Evolutionary conservation across 305 asterid species (phyloP), one percentile per base, ranked within the genome.

Genomic region (Solanum chacoense): DNA sequence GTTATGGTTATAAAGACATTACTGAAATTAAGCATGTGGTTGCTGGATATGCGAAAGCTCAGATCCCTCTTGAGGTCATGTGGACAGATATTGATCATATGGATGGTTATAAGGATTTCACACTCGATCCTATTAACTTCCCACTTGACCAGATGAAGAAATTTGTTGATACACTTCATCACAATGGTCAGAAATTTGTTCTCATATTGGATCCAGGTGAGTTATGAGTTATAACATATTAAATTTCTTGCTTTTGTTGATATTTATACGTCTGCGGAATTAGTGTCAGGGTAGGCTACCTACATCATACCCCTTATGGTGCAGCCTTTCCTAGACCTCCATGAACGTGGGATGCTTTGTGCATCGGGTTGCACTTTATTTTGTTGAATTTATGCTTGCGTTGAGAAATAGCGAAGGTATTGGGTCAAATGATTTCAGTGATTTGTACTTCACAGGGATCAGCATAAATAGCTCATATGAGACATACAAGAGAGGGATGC

Each of bases 21-120:
- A 22, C 91, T 91, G 96, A 96, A 76, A 90, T 97, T 87, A 91
- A 94, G 91, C 67, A 83, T 63, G 99, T 97, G 88, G 98, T 96
- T 55, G 94, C 96, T 81, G 90, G 91, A 83, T 97, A 96, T 88
- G 89, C 94, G 34, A 94, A 92, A 85, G 94, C 98, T 77, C 79
- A 77, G 87, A 96, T 97, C 87, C 99, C 99, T 26, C 93, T 97
- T 24, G 99, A 97, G 83, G 96, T 93, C 88, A 94, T 96, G 95
- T 97, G 99, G 99, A 96, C 95, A 11, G 99, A 97, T 89, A 96
- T 97, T 38, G 99, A 97, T 92, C 91, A 97, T 94, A 95, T 97
- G 99, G 99, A 97, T 72, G 94, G 88, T 8, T 95, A 90, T 90
- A 97, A 94, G 92, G 99, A 97, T 90, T 97, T 97, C 92, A 97